Evolutionary conservation across 768 basidiomycete species (phyloP).

Genomic region (Vishniacozyma victoriae): DNA sequence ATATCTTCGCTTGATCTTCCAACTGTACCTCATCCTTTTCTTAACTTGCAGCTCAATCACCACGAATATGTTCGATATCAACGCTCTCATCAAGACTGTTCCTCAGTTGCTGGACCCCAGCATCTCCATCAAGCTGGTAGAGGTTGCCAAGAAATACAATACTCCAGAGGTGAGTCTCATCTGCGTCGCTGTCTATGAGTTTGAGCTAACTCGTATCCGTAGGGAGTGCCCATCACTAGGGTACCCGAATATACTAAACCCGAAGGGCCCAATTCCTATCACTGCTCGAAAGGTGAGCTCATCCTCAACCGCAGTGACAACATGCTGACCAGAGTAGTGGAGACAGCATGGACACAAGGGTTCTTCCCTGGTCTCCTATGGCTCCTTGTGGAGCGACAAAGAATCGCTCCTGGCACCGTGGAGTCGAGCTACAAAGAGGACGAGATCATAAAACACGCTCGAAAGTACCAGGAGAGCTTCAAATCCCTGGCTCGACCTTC

Average conservation of each 20-base stretch:
- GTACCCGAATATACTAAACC: conserved; percentile 33
- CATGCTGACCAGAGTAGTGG: conserved; percentile 8
- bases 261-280: conserved; percentile 32
- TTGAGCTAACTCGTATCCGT: neutral
- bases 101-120: conserved; percentile 21
- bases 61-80: no score
- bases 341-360: conserved; percentile 30
- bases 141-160: conserved; percentile 38
- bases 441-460: conserved; percentile 21
- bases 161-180: conserved; percentile 24
- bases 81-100: conserved; percentile 1
- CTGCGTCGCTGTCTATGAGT: neutral
- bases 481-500: conserved; percentile 19
- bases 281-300: conserved; percentile 26
- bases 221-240: conserved; percentile 20
- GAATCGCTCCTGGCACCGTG: conserved; percentile 13
- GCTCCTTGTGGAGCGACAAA: conserved; percentile 30
- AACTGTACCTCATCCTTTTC: no score
- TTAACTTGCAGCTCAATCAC: neutral
- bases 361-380: conserved; percentile 38
- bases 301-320: neutral
- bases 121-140: conserved; percentile 31
- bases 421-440: conserved; percentile 14
- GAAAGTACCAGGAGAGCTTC: conserved; percentile 29
- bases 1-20: no score